Evolutionary conservation across 1,284 basidiomycete genomes (phyloP), one percentile per base, ranked within the genome.

Genomic region (Taiwanofungus camphoratus): DNA sequence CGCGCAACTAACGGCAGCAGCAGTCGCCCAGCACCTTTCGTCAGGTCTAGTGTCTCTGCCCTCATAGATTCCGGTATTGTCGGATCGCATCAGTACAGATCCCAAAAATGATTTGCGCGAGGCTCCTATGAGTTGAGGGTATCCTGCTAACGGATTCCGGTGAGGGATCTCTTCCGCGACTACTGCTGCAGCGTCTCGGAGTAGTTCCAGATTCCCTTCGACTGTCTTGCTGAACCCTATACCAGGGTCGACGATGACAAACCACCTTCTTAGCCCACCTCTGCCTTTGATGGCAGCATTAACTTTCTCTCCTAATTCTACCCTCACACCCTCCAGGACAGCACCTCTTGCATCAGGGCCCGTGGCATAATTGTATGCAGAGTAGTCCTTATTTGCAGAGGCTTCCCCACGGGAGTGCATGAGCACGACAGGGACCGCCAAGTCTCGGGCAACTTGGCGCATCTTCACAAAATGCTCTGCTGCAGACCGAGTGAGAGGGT

Each of bases 381-480:
- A 63, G 56, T 91, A 91, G 49, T 82, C 77, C 56, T 88, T 88
- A 55, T 87, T 77, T 52, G 76, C 69, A 0, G 79, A 73, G 0
- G 82, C 87, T 46, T 92, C 86, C 0, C 91, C 82, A 6, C 94
- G 75, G 5, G 91, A 92, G 64, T 99, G 96, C 95, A 98, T 98
- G 39, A 98, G 67, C 6, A 99, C 70, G 42, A 94, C 85, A 0
- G 83, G 85, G 1, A 81, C 79, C 2, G 70, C 70, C 33, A 79
- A 67, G 24, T 76, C 68, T 15, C 81, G 73, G 34, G 87, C 85
- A 15, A 84, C 64, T 3, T 63, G 52, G 18, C 88, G 77, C 85
- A 97, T 92, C 39, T 66, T 63, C 3, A 53, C 44, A 52, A 77
- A 71, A 47, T 69, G 67, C 24, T 60, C 61, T 0, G 60, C 53